Base-by-base conservation (phyloP, 129 eudicot species). In the Flaveria sonorensis region DNA sequence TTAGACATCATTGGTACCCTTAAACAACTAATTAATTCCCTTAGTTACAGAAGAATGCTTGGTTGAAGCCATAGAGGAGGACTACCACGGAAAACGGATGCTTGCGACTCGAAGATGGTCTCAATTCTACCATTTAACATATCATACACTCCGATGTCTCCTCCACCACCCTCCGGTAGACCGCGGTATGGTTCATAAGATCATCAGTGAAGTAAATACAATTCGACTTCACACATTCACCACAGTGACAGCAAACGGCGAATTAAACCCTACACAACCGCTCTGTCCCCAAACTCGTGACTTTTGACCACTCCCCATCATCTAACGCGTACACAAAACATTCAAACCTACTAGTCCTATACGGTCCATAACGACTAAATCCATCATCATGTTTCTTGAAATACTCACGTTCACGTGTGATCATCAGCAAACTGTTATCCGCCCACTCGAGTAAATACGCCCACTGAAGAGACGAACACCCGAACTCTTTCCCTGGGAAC, bases 61-160 rank as follows among this genome's bases (percentile, higher is more conserved):
- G 83, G 15, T 72, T 79, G 78, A 24, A 79, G 66, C 83, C 83
- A 79, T 43, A 72, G 8, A 28, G 83, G 77, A 30, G 82, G 78
- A 62, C 78, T 42, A 23, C n/a, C 24, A 64, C 73, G 67, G 7
- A 72, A 79, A 36, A 72, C 14, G 36, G 47, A 36, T 18, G 51
- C 68, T 62, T 63, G 53, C 6, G 78, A 63, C 11, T 42, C 48
- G 3, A 79, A 36, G 16, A 79, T 7, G 66, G 68, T 3, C 50
- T 63, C 83, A 1, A 79, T 79, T 23, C 68, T 16, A 50, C 73
- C 73, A n/a, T 72, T 28, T 3, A 48, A 21, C 68, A 79, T 51
- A 79, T n/a, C 32, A 79, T 79, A 79, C 23, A 79, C 28, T 5
- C 83, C 83, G 0, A 79, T 68, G 10, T 79, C 78, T 43, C 73